These are phyloP conservation scores for Bromus sterilis DNA, from an alignment of 176 grass and related monocot genomes.

Conservation along the genomic window DNA sequence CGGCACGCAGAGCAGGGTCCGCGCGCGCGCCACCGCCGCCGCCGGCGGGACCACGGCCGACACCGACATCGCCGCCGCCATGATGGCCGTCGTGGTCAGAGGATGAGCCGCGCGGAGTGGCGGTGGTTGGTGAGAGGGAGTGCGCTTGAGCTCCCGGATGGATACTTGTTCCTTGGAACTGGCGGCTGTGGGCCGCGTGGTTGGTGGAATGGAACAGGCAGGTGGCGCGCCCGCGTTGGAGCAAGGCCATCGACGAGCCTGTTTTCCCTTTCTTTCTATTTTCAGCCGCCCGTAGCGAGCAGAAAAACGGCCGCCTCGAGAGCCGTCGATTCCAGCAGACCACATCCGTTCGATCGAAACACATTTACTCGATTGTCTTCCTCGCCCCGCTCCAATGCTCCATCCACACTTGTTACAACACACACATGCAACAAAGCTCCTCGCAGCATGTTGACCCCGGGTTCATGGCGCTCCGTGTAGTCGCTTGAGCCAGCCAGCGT, in stretches of 20 bases:
- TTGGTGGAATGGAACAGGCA: not conserved
- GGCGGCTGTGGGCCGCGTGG: not conserved
- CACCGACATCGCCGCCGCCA: constrained; percentile 29
- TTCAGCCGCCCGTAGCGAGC: too few species aligned
- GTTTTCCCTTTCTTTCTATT: too few species aligned
- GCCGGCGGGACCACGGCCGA: constrained; percentile 15
- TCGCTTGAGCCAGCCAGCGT: too few species aligned
- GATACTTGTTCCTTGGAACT: not conserved
- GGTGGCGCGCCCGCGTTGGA: not conserved
- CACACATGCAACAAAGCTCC: too few species aligned
- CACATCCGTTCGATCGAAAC: too few species aligned
- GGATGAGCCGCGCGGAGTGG: not conserved
- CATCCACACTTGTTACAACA: too few species aligned
- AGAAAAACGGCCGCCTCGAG: too few species aligned
- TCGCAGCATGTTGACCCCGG: too few species aligned
- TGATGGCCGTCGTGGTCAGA: not conserved
- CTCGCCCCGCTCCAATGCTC: too few species aligned
- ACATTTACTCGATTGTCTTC: too few species aligned
- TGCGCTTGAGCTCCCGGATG: not conserved
- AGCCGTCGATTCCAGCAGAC: too few species aligned
- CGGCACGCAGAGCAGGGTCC: constrained; percentile 77
- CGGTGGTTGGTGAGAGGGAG: constrained; percentile 5
- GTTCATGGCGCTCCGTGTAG: too few species aligned
- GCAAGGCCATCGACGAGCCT: not conserved
- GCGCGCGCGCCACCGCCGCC: not conserved